phyloP scores from a whole-genome alignment of 73 alveolate species.

The Paramecium pentaurelia region DNA sequence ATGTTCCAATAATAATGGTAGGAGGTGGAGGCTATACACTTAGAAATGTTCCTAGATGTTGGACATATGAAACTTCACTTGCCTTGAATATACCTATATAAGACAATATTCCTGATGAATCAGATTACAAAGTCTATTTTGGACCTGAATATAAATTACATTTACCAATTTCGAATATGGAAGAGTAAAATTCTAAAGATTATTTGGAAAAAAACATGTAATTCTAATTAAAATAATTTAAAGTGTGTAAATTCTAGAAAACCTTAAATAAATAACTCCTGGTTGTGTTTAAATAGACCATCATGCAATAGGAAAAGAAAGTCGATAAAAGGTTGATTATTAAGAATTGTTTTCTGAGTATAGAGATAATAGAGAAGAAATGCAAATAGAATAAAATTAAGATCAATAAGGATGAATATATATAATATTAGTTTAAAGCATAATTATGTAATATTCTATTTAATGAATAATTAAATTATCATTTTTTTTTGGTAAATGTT shows the following conservation, averaged over 20 bases:
- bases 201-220: constrained; percentile 62
- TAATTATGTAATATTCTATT: not conserved
- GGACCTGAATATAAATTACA: constrained; percentile 94
- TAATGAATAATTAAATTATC: not conserved
- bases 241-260: not conserved
- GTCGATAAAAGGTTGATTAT: not conserved
- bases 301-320: not conserved
- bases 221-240: not conserved
- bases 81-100: constrained; percentile 78
- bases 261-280: not conserved
- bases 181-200: constrained; percentile 87
- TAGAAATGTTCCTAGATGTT: constrained; percentile 97
- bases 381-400: constrained; percentile 53
- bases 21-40: constrained; percentile 99
- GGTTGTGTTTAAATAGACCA: not conserved
- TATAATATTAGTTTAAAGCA: not conserved
- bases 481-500: not conserved
- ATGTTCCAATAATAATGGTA: constrained; percentile 88
- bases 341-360: constrained; percentile 4
- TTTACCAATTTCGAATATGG: constrained; percentile 96
- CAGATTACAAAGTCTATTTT: constrained; percentile 80
- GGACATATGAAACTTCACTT: constrained; percentile 96
- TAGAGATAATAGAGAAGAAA: not conserved
- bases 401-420: not conserved
- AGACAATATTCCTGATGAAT: constrained; percentile 87